phyloP scores from a whole-genome alignment of 169 alveolate genomes.

The Cryptosporidium baileyi region DNA sequence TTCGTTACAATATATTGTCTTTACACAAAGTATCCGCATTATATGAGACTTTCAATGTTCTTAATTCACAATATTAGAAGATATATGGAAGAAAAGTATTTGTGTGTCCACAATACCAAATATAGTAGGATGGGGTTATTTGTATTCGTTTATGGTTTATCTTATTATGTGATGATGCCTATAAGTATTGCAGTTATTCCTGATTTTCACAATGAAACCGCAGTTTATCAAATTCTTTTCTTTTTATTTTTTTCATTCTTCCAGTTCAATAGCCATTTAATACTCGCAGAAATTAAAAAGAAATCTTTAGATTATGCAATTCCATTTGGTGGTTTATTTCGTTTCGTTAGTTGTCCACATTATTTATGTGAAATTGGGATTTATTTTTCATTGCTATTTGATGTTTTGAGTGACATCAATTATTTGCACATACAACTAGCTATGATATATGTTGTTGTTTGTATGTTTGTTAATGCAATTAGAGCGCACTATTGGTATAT shows the following conservation, averaged over 20 bases:
- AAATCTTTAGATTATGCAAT: slow-evolving; percentile 5
- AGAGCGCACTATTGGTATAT: slow-evolving; percentile 60
- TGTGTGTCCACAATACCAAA: slow-evolving; percentile 18
- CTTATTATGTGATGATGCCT: slow-evolving; percentile 51
- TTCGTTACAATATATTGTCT: not conserved
- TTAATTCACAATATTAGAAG: slow-evolving; percentile 34
- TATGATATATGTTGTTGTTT: not conserved
- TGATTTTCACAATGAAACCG: not conserved
- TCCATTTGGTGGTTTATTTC: slow-evolving; percentile 40
- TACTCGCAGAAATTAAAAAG: slow-evolving; percentile 10
- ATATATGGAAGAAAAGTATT: not conserved
- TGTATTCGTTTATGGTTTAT: slow-evolving; percentile 29
- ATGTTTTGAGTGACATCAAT: not conserved
- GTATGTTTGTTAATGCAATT: slow-evolving; percentile 58
- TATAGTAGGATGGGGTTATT: slow-evolving; percentile 28
- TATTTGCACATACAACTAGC: not conserved
- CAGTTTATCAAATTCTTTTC: not conserved
- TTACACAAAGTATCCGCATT: not conserved
- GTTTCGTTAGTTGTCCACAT: slow-evolving; percentile 40
- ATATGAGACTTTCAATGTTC: not conserved
- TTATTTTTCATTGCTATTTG: slow-evolving; percentile 8
- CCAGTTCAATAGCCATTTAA: slow-evolving; percentile 6
- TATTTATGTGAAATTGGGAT: slow-evolving; percentile 55
- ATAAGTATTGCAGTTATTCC: not conserved
- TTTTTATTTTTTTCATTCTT: slow-evolving; percentile 9